Evolutionary conservation across 108 stramenopile genomes (phyloP).

Genomic region (Cyclostephanos tholiformis): DNA sequence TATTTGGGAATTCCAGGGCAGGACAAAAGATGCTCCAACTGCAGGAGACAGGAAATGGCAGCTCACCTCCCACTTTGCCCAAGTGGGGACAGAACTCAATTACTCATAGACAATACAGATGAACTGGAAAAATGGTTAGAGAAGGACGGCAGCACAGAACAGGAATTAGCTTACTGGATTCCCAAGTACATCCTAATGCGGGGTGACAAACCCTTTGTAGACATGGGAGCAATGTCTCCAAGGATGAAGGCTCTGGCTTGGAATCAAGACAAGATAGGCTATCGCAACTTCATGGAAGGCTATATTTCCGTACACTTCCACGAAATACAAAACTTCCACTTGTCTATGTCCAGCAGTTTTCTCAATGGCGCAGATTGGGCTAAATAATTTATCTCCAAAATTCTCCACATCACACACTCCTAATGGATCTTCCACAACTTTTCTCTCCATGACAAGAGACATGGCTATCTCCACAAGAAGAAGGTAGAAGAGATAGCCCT

Average conservation of each 20-base stretch:
- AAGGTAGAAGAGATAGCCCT: no score
- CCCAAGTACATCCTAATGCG: no score
- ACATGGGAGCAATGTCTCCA: neutral
- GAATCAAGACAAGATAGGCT: neutral
- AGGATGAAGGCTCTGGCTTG: neutral
- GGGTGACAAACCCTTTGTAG: no score
- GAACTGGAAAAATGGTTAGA: neutral
- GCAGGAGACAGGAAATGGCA: neutral
- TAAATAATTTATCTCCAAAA: neutral
- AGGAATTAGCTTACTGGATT: no score
- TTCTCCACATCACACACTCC: neutral
- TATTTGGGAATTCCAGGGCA: neutral
- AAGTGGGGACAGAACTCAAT: neutral
- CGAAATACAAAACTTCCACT: neutral
- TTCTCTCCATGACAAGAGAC: neutral
- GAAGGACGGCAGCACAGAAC: no score
- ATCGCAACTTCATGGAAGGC: neutral
- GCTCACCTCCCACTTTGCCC: neutral
- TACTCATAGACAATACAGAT: neutral
- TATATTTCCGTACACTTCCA: neutral
- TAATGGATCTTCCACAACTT: no score
- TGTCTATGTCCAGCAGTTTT: neutral
- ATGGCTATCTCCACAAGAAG: no score
- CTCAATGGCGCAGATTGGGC: neutral
- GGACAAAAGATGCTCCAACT: neutral